Base-by-base conservation (phyloP, 768 basidiomycete species). In the Boletellus ananas region DNA sequence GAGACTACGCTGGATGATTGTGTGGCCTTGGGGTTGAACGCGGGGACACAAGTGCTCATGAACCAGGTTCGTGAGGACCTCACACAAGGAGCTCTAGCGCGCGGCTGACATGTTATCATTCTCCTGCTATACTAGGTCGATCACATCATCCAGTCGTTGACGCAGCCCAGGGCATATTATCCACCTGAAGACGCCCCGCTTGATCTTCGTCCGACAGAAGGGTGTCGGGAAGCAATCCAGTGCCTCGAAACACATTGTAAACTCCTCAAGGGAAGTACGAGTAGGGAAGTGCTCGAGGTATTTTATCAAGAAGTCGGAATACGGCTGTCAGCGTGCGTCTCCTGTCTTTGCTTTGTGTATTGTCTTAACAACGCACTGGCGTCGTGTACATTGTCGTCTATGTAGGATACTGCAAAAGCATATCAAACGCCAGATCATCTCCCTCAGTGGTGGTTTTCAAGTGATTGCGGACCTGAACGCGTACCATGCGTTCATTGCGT, bases 301-400 rank as follows among this genome's bases (percentile, higher is more conserved):
- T 98, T 99, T 68, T 92, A 97, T 66, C 90, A 94, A 69, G 96
- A 99, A 69, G 89, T 99, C 40, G 95, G 95, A 6, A 85, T 96
- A 50, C 83, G 96, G 34, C 66, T 94, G 10, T 84, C 91, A 58
- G 81, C 77, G 92, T 93, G 49, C 58, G 86, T 76, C 3, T 40
- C 29, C 31, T 21, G 14, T 4, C 8, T 14, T 45, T 40, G 1
- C 12, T 3, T 11, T 18, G 4, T 29, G 12, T 21, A 13, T 8
- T 10, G 2, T 31, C 2, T 11, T 12, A 20, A 17, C 8, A 21
- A 2, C 13, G 29, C 7, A 7, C n/a, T 44, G 33, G 34, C 43
- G 23, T 9, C 29, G 29, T 14, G 29, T 17, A 25, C 20, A n/a
- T 25, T 5, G 25, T 13, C 18, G 20, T 18, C 33, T 3, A 29